Percentiles rank a stretch among this genome's conserved stretches.
Evolutionary conservation across 192 early-diverging fungal genomes (phyloP).

Genomic region (Podila epigama): DNA sequence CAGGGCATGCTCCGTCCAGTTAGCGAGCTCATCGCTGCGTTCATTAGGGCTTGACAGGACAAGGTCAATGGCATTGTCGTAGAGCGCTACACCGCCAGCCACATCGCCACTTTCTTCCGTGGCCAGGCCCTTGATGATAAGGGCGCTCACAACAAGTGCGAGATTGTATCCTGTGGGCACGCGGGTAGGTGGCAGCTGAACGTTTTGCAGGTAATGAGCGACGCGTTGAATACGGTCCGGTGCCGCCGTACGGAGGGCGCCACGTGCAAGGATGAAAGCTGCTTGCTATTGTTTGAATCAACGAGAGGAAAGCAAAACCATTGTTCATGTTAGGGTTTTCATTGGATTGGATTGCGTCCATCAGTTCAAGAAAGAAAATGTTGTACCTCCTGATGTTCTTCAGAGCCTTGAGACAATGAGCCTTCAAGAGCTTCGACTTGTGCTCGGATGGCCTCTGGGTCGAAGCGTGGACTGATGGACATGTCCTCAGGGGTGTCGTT

Average conservation of each 20-base stretch:
- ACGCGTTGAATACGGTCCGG: conserved; percentile 26
- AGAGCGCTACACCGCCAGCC: conserved; percentile 54
- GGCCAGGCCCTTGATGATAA: conserved; percentile 70
- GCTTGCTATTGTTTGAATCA: conserved; percentile 36
- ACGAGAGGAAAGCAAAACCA: neutral
- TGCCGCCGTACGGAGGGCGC: conserved; percentile 60
- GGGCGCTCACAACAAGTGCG: conserved; percentile 62
- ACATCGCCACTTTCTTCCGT: conserved; percentile 54
- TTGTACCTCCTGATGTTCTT: conserved; percentile 43
- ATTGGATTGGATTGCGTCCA: neutral
- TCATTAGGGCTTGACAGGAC: conserved; percentile 51
- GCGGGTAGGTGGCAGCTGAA: conserved; percentile 43
- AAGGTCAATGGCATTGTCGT: conserved; percentile 56
- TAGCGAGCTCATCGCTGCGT: conserved; percentile 57
- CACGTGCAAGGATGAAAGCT: conserved; percentile 63
- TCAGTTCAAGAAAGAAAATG: neutral
- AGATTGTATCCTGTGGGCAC: conserved; percentile 61
- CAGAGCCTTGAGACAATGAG: conserved; percentile 24
- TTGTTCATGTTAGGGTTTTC: neutral
- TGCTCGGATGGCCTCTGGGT: conserved; percentile 24
- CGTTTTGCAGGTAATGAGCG: conserved; percentile 34
- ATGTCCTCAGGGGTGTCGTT: conserved; percentile 41
- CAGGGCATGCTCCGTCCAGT: conserved; percentile 76
- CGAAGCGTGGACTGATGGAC: conserved; percentile 21
- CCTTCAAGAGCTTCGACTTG: conserved; percentile 27